phyloP scores from a whole-genome alignment of 1,284 basidiomycete genomes.

The Ganoderma meredithae region DNA sequence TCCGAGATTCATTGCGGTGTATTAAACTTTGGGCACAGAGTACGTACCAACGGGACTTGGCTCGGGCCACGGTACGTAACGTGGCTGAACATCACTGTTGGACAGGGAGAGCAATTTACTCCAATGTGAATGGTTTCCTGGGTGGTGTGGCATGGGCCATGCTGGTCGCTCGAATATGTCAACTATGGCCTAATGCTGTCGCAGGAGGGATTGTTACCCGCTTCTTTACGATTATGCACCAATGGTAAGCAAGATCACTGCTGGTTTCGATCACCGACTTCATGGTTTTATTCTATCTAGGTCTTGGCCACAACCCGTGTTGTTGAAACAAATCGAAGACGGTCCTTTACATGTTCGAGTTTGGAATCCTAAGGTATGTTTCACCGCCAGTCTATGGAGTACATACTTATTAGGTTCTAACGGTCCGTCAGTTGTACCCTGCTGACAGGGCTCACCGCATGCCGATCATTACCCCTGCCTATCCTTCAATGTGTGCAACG shows the following conservation, averaged over 20 bases:
- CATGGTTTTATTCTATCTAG: constrained; percentile 48
- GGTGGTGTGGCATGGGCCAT: constrained; percentile 99
- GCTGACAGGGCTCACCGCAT: constrained; percentile 94
- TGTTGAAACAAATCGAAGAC: constrained; percentile 96
- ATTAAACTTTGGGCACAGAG: constrained; percentile 99
- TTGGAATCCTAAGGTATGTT: constrained; percentile 93
- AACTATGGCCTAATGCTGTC: constrained; percentile 94
- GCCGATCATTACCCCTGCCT: constrained; percentile 99
- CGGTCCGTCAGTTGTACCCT: constrained; percentile 79
- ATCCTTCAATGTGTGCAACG: constrained; percentile 99
- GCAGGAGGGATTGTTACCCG: constrained; percentile 96
- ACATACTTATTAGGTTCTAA: background rate
- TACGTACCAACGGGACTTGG: constrained; percentile 50
- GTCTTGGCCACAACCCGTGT: constrained; percentile 97
- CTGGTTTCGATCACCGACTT: constrained; percentile 6
- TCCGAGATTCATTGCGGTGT: constrained; percentile 92
- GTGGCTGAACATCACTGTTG: constrained; percentile 1
- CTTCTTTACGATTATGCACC: constrained; percentile 97
- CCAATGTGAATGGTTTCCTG: constrained; percentile 97
- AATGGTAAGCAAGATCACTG: constrained; percentile 70
- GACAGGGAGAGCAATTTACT: constrained; percentile 93
- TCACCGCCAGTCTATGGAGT: background rate
- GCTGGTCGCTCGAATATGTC: constrained; percentile 98
- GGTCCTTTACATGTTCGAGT: constrained; percentile 93
- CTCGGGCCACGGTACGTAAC: constrained; percentile 16